These are phyloP conservation scores for Populus ilicifolia DNA, from an alignment of 345 rosid genomes.

Conservation along the genomic window DNA sequence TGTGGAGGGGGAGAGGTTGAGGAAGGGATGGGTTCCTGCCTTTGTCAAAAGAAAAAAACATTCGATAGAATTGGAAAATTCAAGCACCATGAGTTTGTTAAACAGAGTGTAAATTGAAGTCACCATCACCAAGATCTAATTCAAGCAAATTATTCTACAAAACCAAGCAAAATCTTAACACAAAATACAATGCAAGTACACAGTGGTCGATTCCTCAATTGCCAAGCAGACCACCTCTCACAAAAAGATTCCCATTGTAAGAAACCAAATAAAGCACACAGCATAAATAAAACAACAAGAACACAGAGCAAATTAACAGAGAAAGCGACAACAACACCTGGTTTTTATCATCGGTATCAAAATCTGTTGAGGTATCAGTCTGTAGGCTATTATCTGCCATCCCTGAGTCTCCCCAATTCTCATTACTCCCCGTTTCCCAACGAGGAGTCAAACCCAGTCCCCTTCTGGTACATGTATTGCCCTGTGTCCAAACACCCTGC, in stretches of 20 bases:
- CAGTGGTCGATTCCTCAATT: constrained; percentile 21
- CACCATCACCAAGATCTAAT: background rate
- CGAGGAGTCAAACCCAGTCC: constrained; percentile 38
- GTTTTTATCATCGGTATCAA: constrained; percentile 76
- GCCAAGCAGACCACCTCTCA: constrained; percentile 30
- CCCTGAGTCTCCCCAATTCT: constrained; percentile 87
- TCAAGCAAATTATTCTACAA: constrained; percentile 14
- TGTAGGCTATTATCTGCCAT: constrained; percentile 85
- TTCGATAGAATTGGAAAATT: background rate
- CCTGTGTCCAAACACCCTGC: constrained; percentile 61
- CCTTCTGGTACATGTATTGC: constrained; percentile 51
- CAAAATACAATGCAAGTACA: constrained; percentile 3
- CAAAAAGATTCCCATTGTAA: constrained; percentile 5
- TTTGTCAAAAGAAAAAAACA: background rate
- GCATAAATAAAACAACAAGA: constrained; percentile 3
- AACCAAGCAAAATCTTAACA: background rate
- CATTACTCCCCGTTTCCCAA: constrained; percentile 52
- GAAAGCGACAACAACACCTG: constrained; percentile 41
- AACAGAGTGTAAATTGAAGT: background rate
- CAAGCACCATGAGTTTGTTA: background rate
- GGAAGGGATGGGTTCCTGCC: too few species aligned
- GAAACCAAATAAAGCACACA: constrained; percentile 25
- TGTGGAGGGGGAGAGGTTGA: too few species aligned
- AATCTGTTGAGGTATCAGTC: constrained; percentile 93
- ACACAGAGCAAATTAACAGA: background rate